phyloP scores from a whole-genome alignment of 164 flowering plant species.

The Buxus sempervirens region DNA sequence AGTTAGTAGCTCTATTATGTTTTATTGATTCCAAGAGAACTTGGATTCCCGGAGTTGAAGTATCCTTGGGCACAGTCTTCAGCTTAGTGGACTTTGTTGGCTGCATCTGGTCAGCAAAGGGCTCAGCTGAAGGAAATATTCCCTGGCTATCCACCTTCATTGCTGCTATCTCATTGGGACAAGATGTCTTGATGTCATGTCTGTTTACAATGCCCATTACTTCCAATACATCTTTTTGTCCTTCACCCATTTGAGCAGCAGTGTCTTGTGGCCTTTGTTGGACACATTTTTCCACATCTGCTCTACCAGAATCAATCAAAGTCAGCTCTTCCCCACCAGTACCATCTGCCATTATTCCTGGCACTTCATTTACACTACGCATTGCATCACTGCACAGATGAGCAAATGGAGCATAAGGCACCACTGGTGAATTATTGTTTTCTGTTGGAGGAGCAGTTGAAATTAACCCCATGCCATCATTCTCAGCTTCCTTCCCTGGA shows the following conservation, averaged over 20 bases:
- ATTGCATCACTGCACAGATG: conserved; percentile 4
- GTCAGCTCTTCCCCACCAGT: conserved; percentile 1
- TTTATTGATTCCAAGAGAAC: conserved; percentile 14
- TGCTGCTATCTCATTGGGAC: conserved; percentile 8
- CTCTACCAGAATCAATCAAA: conserved; percentile 7
- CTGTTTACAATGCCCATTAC: neutral
- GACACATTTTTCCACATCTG: neutral
- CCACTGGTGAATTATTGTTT: conserved; percentile 6
- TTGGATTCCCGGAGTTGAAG: conserved; percentile 4
- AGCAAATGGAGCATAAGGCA: conserved; percentile 7
- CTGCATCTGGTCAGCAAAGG: conserved; percentile 10
- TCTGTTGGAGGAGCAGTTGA: conserved; percentile 4
- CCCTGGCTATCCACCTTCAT: conserved; percentile 8
- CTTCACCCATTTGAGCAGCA: conserved; percentile 4
- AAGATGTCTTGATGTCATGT: neutral
- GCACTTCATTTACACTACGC: neutral
- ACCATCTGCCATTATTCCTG: neutral
- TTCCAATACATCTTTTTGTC: neutral
- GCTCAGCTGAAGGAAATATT: conserved; percentile 12
- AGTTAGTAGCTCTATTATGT: conserved; percentile 13
- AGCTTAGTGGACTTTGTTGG: conserved; percentile 10
- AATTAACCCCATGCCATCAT: neutral
- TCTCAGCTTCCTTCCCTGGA: conserved; percentile 7
- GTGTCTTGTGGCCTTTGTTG: neutral
- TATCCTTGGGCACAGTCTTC: conserved; percentile 10